Evolutionary conservation across 2,329 filamentous ascomycete species (phyloP).

Genomic region (Metarhizium album): DNA sequence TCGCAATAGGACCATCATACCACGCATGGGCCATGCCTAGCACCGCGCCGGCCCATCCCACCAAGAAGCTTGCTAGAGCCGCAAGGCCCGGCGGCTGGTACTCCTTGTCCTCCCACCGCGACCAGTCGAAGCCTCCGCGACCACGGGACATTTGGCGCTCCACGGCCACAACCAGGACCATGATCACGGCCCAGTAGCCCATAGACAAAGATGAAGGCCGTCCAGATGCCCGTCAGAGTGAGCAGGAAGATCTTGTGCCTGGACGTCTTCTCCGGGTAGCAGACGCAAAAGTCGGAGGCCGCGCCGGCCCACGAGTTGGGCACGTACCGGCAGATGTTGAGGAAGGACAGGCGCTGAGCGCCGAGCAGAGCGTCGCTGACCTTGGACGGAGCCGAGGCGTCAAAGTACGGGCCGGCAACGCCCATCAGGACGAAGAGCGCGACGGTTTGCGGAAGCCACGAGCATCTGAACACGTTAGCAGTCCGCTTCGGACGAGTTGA

Average conservation of each 20-base stretch:
- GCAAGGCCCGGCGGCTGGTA: conserved; percentile 33
- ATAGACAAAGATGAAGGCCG: conserved; percentile 55
- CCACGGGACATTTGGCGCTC: conserved; percentile 34
- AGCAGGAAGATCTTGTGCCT: conserved; percentile 55
- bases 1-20: conserved; percentile 47
- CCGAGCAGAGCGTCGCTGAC: conserved; percentile 51
- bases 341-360: conserved; percentile 51
- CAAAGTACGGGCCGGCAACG: conserved; percentile 47
- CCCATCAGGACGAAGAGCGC: conserved; percentile 64
- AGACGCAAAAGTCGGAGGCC: conserved; percentile 71
- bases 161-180: conserved; percentile 34
- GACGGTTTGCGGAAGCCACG: conserved; percentile 57
- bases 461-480: conserved; percentile 12
- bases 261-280: conserved; percentile 54
- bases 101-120: conserved; percentile 34
- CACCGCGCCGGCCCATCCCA: conserved; percentile 39
- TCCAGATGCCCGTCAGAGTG: conserved; percentile 57
- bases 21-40: conserved; percentile 48
- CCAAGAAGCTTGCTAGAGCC: conserved; percentile 31
- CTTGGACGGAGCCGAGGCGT: conserved; percentile 53
- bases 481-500: not conserved
- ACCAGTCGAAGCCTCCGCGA: conserved; percentile 29
- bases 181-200: conserved; percentile 44
- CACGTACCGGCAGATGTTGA: conserved; percentile 53
- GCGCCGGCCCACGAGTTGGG: conserved; percentile 53